Evolutionary conservation across 1,139 yeast species (phyloP).

Genomic region (Suhomyces kunorum): DNA sequence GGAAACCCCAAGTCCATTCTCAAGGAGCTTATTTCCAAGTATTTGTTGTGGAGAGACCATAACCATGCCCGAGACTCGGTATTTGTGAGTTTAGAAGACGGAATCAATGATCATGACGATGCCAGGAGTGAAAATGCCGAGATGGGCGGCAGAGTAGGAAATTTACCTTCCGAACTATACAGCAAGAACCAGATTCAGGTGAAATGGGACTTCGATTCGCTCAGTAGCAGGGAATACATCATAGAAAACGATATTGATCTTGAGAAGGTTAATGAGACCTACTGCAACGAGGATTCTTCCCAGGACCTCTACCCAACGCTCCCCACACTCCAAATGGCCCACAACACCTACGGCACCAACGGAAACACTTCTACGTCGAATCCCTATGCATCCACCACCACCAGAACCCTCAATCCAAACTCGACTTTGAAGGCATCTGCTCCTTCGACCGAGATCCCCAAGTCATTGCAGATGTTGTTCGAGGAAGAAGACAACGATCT

Average conservation of each 20-base stretch:
- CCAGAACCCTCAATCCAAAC: conserved; percentile 6
- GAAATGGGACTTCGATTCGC: conserved; percentile 87
- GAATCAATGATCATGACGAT: conserved; percentile 14
- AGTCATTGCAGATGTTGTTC: conserved; percentile 69
- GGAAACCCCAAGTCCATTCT: conserved; percentile 59
- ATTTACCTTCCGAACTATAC: neutral
- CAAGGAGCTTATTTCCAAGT: conserved; percentile 78
- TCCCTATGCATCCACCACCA: conserved; percentile 1
- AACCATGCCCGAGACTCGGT: conserved; percentile 53
- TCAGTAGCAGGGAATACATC: conserved; percentile 71
- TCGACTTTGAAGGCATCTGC: conserved; percentile 1
- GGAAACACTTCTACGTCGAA: conserved; percentile 6
- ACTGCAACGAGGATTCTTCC: conserved; percentile 30
- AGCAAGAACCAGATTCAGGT: conserved; percentile 53
- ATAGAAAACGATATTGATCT: conserved; percentile 62
- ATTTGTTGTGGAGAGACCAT: conserved; percentile 74
- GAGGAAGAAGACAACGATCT: conserved; percentile 36
- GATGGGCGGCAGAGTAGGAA: conserved; percentile 6
- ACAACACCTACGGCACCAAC: conserved; percentile 10
- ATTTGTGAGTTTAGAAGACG: conserved; percentile 40
- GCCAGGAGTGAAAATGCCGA: conserved; percentile 3
- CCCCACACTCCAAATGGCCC: conserved; percentile 30
- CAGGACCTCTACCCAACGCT: conserved; percentile 31
- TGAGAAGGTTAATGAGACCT: conserved; percentile 44
- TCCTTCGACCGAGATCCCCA: conserved; percentile 56